A percentile compares a stretch with the other conserved stretches of the same genome.
These are phyloP conservation scores for Quercus tomentella DNA, from an alignment of 331 rosid genomes.

Conservation along the genomic window DNA sequence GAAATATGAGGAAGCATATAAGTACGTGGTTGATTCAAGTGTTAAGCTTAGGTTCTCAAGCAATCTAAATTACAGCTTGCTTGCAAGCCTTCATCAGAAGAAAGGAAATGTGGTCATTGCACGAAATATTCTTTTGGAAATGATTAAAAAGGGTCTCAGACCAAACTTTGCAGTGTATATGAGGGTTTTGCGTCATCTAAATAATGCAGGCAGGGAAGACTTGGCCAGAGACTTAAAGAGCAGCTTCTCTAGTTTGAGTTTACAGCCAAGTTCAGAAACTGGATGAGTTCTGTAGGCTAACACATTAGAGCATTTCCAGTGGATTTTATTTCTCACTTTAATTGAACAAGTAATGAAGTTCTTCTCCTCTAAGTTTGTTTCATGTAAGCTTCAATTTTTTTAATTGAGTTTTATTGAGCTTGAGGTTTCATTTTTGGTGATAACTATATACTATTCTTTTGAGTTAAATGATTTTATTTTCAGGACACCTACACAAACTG, in stretches of 20 bases:
- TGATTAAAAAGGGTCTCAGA: conserved; percentile 66
- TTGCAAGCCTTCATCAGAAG: conserved; percentile 63
- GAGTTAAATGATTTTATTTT: background rate
- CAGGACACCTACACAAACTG: background rate
- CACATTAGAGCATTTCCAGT: background rate
- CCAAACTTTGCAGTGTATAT: conserved; percentile 48
- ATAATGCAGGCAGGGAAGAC: conserved; percentile 28
- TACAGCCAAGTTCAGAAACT: conserved; percentile 1
- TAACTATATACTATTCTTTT: background rate
- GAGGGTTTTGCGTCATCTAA: conserved; percentile 34
- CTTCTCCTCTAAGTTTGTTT: background rate
- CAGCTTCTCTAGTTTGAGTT: conserved; percentile 32
- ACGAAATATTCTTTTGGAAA: conserved; percentile 41
- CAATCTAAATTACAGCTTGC: conserved; percentile 53
- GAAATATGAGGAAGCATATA: conserved; percentile 56
- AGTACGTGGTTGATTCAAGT: conserved; percentile 39
- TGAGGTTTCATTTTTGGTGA: background rate
- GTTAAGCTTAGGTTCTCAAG: conserved; percentile 31
- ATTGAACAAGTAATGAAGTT: background rate
- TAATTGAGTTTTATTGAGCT: background rate
- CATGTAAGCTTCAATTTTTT: background rate
- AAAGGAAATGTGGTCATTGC: conserved; percentile 43
- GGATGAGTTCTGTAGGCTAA: background rate
- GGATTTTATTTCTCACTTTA: background rate
- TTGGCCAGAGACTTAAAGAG: conserved; percentile 47